A percentile compares a stretch with the other conserved stretches of the same genome.
Evolutionary conservation across 345 rosid species (phyloP).

Genomic region (Nephelium lappaceum): DNA sequence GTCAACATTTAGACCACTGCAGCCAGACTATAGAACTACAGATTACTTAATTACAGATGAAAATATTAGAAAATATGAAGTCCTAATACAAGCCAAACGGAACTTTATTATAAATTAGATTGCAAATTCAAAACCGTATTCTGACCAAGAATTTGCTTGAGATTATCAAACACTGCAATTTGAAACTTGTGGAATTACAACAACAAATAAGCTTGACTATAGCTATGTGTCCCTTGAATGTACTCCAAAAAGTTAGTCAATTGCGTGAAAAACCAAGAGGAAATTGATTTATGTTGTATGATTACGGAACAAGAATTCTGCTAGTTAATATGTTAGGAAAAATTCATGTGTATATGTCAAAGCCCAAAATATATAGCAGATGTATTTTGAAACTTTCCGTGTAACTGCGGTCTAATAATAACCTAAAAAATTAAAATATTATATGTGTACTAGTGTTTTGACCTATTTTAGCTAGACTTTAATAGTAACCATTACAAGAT

Average conservation of each 20-base stretch:
- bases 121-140: constrained; percentile 1
- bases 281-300: constrained; percentile 7
- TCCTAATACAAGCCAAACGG: neutral
- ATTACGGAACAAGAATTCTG: constrained; percentile 13
- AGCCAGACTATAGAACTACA: neutral
- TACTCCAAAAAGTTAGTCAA: constrained; percentile 21
- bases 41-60: neutral
- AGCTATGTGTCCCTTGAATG: neutral
- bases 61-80: neutral
- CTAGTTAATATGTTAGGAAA: neutral
- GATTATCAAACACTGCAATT: neutral
- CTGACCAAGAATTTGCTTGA: constrained; percentile 3
- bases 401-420: neutral
- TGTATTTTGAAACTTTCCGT: neutral
- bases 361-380: neutral
- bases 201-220: constrained; percentile 6
- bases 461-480: too few species aligned
- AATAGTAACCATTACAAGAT: neutral
- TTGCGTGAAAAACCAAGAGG: constrained; percentile 20
- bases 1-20: neutral
- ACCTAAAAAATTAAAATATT: too few species aligned
- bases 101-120: neutral
- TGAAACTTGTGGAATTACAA: neutral
- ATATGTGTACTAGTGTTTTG: too few species aligned
- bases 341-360: neutral